Evolutionary conservation across 2,329 filamentous ascomycete genomes (phyloP).

Genomic region (Piedraia hortae): DNA sequence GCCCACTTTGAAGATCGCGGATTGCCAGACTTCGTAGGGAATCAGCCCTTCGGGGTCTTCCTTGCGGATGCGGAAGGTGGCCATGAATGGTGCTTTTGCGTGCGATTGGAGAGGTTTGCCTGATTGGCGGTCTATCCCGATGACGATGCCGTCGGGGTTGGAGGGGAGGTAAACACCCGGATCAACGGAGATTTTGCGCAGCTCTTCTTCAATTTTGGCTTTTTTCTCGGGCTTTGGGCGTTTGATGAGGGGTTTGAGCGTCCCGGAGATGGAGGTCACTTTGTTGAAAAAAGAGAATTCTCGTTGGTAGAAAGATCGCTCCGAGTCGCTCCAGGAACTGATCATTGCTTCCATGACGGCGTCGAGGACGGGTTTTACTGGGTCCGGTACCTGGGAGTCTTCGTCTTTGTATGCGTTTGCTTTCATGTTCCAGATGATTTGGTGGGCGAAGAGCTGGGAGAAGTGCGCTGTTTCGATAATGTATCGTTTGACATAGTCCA

Average conservation of each 20-base stretch:
- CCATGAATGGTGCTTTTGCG: conserved; percentile 97
- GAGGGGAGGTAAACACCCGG: conserved; percentile 91
- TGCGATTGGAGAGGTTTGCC: conserved; percentile 94
- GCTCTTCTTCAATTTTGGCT: conserved; percentile 93
- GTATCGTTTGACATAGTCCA: conserved; percentile 89
- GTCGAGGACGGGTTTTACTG: conserved; percentile 80
- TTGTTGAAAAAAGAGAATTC: conserved; percentile 98
- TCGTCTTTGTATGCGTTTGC: conserved; percentile 97
- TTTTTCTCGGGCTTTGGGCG: conserved; percentile 88
- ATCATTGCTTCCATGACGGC: conserved; percentile 67
- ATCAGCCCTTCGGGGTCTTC: conserved; percentile 20
- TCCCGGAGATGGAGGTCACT: conserved; percentile 84
- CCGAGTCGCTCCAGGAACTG: conserved; percentile 48
- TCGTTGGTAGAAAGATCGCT: conserved; percentile 67
- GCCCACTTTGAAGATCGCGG: conserved; percentile 97
- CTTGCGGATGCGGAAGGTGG: conserved; percentile 89
- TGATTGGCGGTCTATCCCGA: conserved; percentile 92
- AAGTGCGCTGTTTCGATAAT: conserved; percentile 92
- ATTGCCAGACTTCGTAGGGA: conserved; percentile 90
- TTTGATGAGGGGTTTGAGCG: conserved; percentile 81
- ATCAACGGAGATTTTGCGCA: conserved; percentile 90
- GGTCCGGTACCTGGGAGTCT: conserved; percentile 68
- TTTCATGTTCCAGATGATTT: conserved; percentile 99
- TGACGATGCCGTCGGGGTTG: conserved; percentile 88
- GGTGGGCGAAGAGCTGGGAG: conserved; percentile 93